Evolutionary conservation across 1,284 basidiomycete genomes (phyloP).

Genomic region (Ustilago sp.): DNA sequence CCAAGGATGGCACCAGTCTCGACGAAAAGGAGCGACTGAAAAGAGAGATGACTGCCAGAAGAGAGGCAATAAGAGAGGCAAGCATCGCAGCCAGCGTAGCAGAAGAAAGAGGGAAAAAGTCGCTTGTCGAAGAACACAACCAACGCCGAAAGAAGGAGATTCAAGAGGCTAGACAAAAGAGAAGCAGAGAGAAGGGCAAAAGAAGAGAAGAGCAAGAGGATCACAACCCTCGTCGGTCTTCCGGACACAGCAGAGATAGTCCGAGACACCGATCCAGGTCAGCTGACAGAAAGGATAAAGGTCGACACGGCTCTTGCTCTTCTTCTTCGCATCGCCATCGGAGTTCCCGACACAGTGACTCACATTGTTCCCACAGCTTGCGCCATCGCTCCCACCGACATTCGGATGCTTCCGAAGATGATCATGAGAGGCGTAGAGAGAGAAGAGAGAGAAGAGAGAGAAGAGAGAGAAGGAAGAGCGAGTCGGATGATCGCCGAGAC

Average conservation of each 20-base stretch:
- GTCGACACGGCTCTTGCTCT: slow-evolving; percentile 7
- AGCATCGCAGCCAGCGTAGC: slow-evolving; percentile 29
- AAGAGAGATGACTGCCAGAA: slow-evolving; percentile 13
- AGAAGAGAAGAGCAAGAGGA: slow-evolving; percentile 15
- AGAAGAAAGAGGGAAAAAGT: slow-evolving; percentile 16
- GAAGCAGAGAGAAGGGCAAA: slow-evolving; percentile 24
- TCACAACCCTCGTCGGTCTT: background rate
- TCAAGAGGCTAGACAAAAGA: slow-evolving; percentile 17
- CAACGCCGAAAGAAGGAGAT: slow-evolving; percentile 29
- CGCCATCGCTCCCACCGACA: slow-evolving; percentile 13
- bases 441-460: slow-evolving; percentile 12
- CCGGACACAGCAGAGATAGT: background rate
- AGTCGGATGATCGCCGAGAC: slow-evolving; percentile 19
- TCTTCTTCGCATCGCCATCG: slow-evolving; percentile 14
- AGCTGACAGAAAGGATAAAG: slow-evolving; percentile 10
- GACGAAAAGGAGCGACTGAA: slow-evolving; percentile 26
- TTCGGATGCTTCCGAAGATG: slow-evolving; percentile 28
- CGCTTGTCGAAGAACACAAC: slow-evolving; percentile 39
- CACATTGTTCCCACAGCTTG: slow-evolving; percentile 23
- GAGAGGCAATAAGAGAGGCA: slow-evolving; percentile 39
- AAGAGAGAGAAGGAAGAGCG: background rate
- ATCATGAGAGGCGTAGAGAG: slow-evolving; percentile 7
- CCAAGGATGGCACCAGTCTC: background rate
- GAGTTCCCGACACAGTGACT: slow-evolving; percentile 21
- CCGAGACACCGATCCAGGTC: slow-evolving; percentile 22